These are phyloP conservation scores for Acidiella bohemica DNA, from an alignment of 495 filamentous ascomycete genomes.

Conservation along the genomic window DNA sequence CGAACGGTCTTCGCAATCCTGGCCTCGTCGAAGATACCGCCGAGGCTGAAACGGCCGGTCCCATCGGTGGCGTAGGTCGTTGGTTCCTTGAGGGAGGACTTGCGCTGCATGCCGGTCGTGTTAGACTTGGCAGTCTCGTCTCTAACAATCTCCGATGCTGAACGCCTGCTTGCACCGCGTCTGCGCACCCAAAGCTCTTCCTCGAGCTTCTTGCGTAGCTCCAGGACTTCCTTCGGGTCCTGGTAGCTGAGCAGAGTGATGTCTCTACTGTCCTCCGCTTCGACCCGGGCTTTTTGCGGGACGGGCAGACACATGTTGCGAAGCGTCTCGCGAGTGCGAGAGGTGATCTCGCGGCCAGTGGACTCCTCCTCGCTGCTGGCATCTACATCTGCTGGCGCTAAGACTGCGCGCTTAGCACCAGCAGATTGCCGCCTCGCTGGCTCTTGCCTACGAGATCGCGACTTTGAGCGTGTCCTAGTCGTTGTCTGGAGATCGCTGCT, in stretches of 20 bases:
- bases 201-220: slow-evolving; percentile 25
- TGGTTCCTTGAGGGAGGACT: slow-evolving; percentile 26
- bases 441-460: too few relatives aligned
- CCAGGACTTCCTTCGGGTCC: slow-evolving; percentile 19
- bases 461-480: slow-evolving; percentile 1
- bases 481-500: background rate
- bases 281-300: background rate
- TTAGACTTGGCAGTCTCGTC: slow-evolving; percentile 1
- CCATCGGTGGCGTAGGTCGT: slow-evolving; percentile 12
- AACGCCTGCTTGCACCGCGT: background rate
- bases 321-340: slow-evolving; percentile 2
- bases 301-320: slow-evolving; percentile 2
- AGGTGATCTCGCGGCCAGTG: slow-evolving; percentile 19
- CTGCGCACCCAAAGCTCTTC: slow-evolving; percentile 20
- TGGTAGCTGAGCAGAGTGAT: slow-evolving; percentile 19
- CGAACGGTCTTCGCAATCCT: slow-evolving; percentile 13
- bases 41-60: slow-evolving; percentile 15
- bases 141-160: background rate
- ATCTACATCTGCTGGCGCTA: slow-evolving; percentile 1
- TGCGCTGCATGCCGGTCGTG: slow-evolving; percentile 14
- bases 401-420: slow-evolving; percentile 2
- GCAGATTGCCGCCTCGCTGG: slow-evolving; percentile 1
- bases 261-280: slow-evolving; percentile 13
- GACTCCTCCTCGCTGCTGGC: slow-evolving; percentile 21
- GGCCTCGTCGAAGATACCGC: background rate